Percentiles rank a stretch among this genome's conserved stretches.
These are phyloP conservation scores for Zangia roseola DNA, from an alignment of 768 basidiomycete species.

Conservation along the genomic window DNA sequence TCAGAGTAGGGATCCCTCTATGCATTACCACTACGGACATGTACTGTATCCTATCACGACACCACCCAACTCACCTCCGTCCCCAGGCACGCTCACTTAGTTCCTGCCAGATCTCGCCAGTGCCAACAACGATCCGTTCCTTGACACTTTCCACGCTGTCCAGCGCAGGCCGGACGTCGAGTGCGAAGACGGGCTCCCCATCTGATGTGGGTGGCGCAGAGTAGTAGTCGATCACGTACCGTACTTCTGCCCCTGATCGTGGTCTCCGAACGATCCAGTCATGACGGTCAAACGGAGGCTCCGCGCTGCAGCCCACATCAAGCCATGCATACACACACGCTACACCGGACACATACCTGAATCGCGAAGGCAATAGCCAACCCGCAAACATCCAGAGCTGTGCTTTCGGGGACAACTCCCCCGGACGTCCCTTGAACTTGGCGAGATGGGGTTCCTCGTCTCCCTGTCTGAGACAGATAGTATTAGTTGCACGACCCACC, in stretches of 20 bases:
- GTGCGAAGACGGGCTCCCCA: conserved; percentile 90
- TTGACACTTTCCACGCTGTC: conserved; percentile 79
- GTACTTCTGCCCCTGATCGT: conserved; percentile 75
- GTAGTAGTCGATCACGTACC: conserved; percentile 99
- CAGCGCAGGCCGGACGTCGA: conserved; percentile 94
- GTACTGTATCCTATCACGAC: conserved; percentile 9
- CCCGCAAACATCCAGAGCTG: conserved; percentile 83
- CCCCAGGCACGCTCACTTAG: conserved; percentile 33
- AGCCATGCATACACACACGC: not conserved
- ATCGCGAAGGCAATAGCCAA: conserved; percentile 83
- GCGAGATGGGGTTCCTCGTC: conserved; percentile 72
- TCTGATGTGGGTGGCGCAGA: conserved; percentile 86
- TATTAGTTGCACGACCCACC: not conserved
- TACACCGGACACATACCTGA: conserved; percentile 61
- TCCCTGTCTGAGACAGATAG: conserved; percentile 37
- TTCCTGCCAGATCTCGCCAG: conserved; percentile 64
- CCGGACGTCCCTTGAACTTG: conserved; percentile 85
- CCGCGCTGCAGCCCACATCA: conserved; percentile 50
- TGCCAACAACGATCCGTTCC: conserved; percentile 67
- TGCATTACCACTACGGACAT: conserved; percentile 3
- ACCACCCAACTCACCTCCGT: conserved; percentile 8
- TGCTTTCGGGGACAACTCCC: conserved; percentile 94
- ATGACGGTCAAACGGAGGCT: conserved; percentile 96
- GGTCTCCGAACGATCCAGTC: conserved; percentile 94
- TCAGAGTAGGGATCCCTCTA: not conserved